Conservation (phyloP, 148 eudicot genomes). For the Nyssa sinensis region DNA sequence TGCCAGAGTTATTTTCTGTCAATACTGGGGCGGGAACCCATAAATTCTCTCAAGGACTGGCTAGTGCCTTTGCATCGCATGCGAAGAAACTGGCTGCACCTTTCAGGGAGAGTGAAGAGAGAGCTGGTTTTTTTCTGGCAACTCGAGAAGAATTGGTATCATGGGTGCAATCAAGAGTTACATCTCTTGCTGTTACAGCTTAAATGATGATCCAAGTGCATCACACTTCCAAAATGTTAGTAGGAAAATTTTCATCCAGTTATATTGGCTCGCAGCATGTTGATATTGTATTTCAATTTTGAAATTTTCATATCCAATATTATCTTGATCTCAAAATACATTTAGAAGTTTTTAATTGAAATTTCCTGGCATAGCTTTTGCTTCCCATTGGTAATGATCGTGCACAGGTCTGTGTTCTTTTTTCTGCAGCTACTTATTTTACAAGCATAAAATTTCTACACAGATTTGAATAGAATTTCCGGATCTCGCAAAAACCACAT, state of each 20-base stretch:
- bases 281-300: neutral
- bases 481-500: conserved; percentile 28
- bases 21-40: conserved; percentile 95
- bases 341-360: neutral
- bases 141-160: conserved; percentile 66
- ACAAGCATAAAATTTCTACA: neutral
- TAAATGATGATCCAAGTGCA: conserved; percentile 1
- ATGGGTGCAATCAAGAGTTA: conserved; percentile 58
- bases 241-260: neutral
- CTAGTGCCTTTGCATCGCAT: conserved; percentile 71
- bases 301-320: neutral
- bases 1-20: conserved; percentile 71
- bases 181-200: conserved; percentile 33
- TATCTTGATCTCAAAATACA: neutral
- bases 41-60: conserved; percentile 80
- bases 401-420: neutral
- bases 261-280: neutral
- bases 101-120: conserved; percentile 66
- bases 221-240: neutral
- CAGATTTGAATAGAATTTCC: conserved; percentile 9
- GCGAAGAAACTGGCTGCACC: conserved; percentile 69
- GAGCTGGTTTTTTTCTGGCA: conserved; percentile 72
- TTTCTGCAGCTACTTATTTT: neutral
- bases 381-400: neutral
- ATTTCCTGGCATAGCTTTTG: neutral